Evolutionary conservation across 371 early-diverging fungal species (phyloP).

Genomic region (Parasitella parasitica): DNA sequence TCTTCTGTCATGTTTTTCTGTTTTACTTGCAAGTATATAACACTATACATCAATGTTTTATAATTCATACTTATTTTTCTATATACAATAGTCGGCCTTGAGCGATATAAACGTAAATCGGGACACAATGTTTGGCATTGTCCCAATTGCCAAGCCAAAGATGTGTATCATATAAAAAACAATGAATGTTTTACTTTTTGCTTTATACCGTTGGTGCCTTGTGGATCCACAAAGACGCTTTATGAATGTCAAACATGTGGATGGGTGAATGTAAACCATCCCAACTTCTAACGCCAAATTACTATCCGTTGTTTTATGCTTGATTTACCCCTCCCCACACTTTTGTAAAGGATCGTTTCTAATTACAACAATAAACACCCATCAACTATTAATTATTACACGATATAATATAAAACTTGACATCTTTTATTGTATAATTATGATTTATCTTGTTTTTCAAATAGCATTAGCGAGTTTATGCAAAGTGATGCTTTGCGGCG

Average conservation of each 20-base stretch:
- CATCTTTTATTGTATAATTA: no score
- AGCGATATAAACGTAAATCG: slow-evolving; percentile 42
- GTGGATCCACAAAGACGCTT: slow-evolving; percentile 34
- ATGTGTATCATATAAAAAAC: slow-evolving; percentile 39
- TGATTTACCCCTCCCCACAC: neutral
- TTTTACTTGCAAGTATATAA: slow-evolving; percentile 32
- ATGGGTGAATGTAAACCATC: slow-evolving; percentile 46
- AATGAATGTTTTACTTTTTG: slow-evolving; percentile 53
- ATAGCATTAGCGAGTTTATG: no score
- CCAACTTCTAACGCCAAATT: slow-evolving; percentile 11
- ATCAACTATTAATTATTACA: no score
- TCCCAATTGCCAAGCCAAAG: slow-evolving; percentile 46
- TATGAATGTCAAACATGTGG: slow-evolving; percentile 51
- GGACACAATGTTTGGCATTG: slow-evolving; percentile 39
- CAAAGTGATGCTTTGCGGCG: no score
- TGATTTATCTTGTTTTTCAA: no score
- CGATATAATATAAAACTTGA: no score
- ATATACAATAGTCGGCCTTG: slow-evolving; percentile 52
- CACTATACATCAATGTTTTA: neutral
- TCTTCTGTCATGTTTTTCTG: slow-evolving; percentile 33
- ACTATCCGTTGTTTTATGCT: no score
- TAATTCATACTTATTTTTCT: neutral
- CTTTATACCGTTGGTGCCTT: slow-evolving; percentile 50
- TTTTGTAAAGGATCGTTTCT: neutral
- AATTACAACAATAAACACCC: neutral